Base-by-base conservation (phyloP, 805 yeast genomes). In the Yarrowia porcina region DNA sequence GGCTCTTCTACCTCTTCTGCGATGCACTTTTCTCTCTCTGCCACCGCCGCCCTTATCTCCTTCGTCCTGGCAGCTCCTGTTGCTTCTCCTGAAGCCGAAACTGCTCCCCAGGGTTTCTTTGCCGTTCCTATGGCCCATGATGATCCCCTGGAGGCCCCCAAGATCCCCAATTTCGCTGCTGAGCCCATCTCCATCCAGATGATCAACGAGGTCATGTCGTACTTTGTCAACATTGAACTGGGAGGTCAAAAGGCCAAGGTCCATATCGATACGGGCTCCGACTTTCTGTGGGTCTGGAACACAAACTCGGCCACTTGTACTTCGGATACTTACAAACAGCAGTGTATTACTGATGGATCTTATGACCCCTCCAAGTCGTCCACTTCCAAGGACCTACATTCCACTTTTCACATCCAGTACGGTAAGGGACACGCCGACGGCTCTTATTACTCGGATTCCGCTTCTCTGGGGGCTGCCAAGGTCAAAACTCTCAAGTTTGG, bases 251-350 rank as follows among this genome's bases (percentile, higher is more conserved):
- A 49, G 56, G 15, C 21, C 39, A 32, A 21, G 28, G 56, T 33
- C n/a, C 39, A 15, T 12, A 15, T 49, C 3, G 56, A 49, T 11
- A 49, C 56, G 15, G 56, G 56, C 28, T 49, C 56, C 27, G 15
- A 10, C n/a, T 32, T 32, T 27, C 56, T 49, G 56, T 49, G 56
- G 56, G 38, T 49, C 21, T 49, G 56, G 56, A 21, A 32, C 30
- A 17, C 56, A 8, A 6, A 32, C 11, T 83, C 82, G 66, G 78
- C 83, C 2, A 79, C 76, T 65, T 74, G 71, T 64, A 61, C 4
- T 8, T 32, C 56, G 5, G 42, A 20, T 12, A 8, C 11, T 1
- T 27, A 52, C 32, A 13, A 20, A 10, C 28, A 10, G 10, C 56
- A 21, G 56, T 49, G 56, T 33, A 20, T 12, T 15, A 9, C 38